Conservation (phyloP, 306 rosid genomes). For the Cicer judaicum region DNA sequence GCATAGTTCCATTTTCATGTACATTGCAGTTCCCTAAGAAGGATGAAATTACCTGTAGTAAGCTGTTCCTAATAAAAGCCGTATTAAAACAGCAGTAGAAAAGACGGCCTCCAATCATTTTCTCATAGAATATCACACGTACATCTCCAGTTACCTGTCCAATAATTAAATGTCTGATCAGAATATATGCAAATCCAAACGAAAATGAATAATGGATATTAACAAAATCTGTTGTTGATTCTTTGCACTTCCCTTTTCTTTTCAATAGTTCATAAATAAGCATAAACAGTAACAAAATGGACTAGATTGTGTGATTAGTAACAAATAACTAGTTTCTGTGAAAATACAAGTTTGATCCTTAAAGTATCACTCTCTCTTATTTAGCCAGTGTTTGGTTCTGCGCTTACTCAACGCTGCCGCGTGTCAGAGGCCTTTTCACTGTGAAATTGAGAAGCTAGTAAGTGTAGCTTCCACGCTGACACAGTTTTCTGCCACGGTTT, state of each 20-base stretch:
- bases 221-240: too few relatives aligned
- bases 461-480: too few relatives aligned
- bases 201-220: background rate
- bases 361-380: too few relatives aligned
- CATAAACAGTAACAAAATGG: background rate
- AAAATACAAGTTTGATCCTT: too few relatives aligned
- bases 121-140: conserved; percentile 82
- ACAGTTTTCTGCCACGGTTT: too few relatives aligned
- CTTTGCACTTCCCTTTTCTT: too few relatives aligned
- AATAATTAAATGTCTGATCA: conserved; percentile 31
- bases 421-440: too few relatives aligned
- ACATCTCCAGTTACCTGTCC: conserved; percentile 87
- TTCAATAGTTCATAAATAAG: background rate
- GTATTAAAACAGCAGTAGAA: conserved; percentile 96
- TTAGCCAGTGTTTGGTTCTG: too few relatives aligned
- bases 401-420: too few relatives aligned
- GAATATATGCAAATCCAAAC: conserved; percentile 20
- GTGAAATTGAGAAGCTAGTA: too few relatives aligned
- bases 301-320: too few relatives aligned
- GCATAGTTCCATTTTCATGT: conserved; percentile 18
- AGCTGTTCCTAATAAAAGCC: conserved; percentile 81
- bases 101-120: conserved; percentile 90
- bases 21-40: conserved; percentile 24
- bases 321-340: too few relatives aligned
- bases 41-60: conserved; percentile 68